Base-by-base conservation (phyloP, 2,329 filamentous ascomycete species). In the Sclerotinia minor region DNA sequence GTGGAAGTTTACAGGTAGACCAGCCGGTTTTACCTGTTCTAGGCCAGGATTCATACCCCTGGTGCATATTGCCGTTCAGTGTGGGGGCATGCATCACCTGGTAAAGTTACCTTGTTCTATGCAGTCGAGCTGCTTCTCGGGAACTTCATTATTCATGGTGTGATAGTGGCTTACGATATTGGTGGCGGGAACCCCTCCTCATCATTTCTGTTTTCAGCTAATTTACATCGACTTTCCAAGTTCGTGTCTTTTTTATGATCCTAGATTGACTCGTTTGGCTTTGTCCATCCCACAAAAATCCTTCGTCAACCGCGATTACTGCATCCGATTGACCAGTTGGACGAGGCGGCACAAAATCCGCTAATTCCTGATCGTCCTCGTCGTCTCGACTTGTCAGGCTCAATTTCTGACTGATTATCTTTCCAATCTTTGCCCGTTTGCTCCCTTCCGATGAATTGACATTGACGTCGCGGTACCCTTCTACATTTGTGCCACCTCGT, bases 221-320 rank as follows among this genome's bases (percentile, higher is more conserved):
- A 19, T 66, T 21, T 38, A 66, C 54, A 29, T 66, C n/a, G n/a
- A 32, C 45, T 5, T 52, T 67, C 45, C 54, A 63, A 5, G 45
- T 63, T 26, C 57, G 47, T 15, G 47, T 45, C 49, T 67, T 21
- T 19, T 21, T 44, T 38, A 63, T 67, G n/a, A 67, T 67, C 29
- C 49, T 53, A 21, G 65, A 63, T 54, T 67, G 32, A 44, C 65
- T 67, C 15, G 57, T 41, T 32, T 67, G 57, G 45, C 65, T 67
- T 21, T 63, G 55, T 1, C 32, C 57, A 45, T 67, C 57, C 65
- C 55, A 63, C 9, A 19, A 13, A 63, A 24, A 5, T 24, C 24
- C 57, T 13, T 24, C 35, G n/a, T 49, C 54, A 29, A 58, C 35
- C 9, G 26, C 52, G 17, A 17, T 8, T 3, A 47, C 49, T 29